Percentiles rank a stretch among this genome's conserved stretches.
phyloP scores from a whole-genome alignment of 2,329 filamentous ascomycete genomes.

The Colletotrichum neosansevieriae region DNA sequence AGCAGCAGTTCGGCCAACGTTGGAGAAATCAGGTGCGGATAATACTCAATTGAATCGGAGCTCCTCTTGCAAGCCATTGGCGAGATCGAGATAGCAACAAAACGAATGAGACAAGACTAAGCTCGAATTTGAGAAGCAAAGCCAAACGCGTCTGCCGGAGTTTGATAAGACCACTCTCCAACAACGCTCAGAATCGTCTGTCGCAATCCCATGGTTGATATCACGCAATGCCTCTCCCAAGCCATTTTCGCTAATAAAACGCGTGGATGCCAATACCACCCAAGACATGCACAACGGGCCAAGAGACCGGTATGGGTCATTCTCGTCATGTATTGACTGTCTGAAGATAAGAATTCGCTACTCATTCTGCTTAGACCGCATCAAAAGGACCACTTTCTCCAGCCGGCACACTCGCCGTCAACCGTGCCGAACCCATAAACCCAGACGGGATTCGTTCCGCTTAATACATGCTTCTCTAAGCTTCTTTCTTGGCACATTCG shows the following conservation, averaged over 20 bases:
- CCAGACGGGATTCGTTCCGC: slow-evolving; percentile 26
- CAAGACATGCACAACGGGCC: not conserved
- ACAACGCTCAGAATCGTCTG: slow-evolving; percentile 1
- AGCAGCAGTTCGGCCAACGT: too few relatives aligned
- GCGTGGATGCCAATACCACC: not conserved
- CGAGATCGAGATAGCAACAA: not conserved
- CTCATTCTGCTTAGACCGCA: slow-evolving; percentile 8
- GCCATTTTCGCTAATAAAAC: slow-evolving; percentile 18
- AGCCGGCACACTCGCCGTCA: not conserved
- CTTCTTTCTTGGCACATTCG: not conserved
- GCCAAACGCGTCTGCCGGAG: not conserved
- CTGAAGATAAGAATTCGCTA: slow-evolving; percentile 15
- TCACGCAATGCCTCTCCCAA: slow-evolving; percentile 38
- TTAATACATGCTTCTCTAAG: not conserved
- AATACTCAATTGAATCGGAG: too few relatives aligned
- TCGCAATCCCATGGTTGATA: slow-evolving; percentile 40
- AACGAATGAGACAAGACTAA: too few relatives aligned
- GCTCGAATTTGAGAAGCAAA: too few relatives aligned
- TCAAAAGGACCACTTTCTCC: slow-evolving; percentile 2
- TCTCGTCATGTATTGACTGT: not conserved
- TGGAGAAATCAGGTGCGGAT: too few relatives aligned
- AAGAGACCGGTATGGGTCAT: slow-evolving; percentile 4
- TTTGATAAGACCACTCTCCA: not conserved
- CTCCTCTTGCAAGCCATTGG: too few relatives aligned
- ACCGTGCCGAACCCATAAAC: not conserved